Conservation (phyloP, 2,329 filamentous ascomycete species). For the Cordyceps militaris region DNA sequence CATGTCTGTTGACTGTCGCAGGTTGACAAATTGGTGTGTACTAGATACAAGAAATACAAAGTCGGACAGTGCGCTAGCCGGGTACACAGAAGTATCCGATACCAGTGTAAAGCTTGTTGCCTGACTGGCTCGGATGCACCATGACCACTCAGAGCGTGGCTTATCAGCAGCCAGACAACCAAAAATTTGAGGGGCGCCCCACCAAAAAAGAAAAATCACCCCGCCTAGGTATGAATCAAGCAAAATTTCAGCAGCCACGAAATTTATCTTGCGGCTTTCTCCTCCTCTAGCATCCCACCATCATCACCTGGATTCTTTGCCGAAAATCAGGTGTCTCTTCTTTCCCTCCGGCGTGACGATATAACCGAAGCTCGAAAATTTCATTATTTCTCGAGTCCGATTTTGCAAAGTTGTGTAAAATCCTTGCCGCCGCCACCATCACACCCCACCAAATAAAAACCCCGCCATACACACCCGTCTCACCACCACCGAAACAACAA, state of each 20-base stretch:
- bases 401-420: neutral
- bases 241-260: slow-evolving; percentile 13
- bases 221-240: slow-evolving; percentile 27
- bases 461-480: slow-evolving; percentile 12
- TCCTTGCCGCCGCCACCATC: neutral
- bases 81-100: neutral
- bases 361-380: slow-evolving; percentile 2
- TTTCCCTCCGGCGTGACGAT: neutral
- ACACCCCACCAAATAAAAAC: neutral
- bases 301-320: slow-evolving; percentile 15
- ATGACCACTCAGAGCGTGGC: neutral
- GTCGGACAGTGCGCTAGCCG: neutral
- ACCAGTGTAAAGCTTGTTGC: slow-evolving; percentile 1
- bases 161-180: slow-evolving; percentile 6
- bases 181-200: slow-evolving; percentile 29
- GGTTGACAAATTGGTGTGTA: neutral
- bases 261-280: slow-evolving; percentile 10
- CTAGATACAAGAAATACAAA: neutral
- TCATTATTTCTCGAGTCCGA: slow-evolving; percentile 5
- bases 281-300: slow-evolving; percentile 7
- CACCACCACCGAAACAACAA: slow-evolving; percentile 13
- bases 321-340: neutral
- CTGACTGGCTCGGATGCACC: slow-evolving; percentile 12
- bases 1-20: neutral
- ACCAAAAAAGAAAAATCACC: slow-evolving; percentile 34